Evolutionary conservation across 257 asterid genomes (phyloP).

Genomic region (Phtheirospermum japonicum): DNA sequence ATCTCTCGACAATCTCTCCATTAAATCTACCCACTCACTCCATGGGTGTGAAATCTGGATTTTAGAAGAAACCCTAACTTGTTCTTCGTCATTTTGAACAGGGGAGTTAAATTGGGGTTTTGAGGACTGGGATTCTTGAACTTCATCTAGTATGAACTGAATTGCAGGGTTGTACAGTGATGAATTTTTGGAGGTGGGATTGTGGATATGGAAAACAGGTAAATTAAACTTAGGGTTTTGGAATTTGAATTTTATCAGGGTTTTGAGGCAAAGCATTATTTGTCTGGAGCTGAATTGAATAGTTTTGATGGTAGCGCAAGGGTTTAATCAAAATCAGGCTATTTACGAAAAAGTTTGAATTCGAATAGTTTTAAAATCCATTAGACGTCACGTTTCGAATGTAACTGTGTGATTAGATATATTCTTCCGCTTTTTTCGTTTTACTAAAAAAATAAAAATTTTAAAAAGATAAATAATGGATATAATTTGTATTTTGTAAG

Average conservation of each 20-base stretch:
- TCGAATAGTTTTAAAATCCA: too few relatives aligned
- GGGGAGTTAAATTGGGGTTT: conserved; percentile 26
- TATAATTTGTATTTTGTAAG: too few relatives aligned
- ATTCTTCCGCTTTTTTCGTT: too few relatives aligned
- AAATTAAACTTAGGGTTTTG: conserved; percentile 26
- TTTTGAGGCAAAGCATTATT: conserved; percentile 21
- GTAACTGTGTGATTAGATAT: too few relatives aligned
- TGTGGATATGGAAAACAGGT: conserved; percentile 33
- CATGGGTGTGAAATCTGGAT: conserved; percentile 66
- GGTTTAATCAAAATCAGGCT: background rate
- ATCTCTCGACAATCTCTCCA: conserved; percentile 48
- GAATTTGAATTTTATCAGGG: conserved; percentile 34
- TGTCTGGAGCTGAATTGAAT: background rate
- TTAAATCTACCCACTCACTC: conserved; percentile 78
- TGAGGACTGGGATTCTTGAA: conserved; percentile 29
- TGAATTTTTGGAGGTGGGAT: conserved; percentile 29
- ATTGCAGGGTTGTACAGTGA: conserved; percentile 56
- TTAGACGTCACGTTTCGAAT: too few relatives aligned
- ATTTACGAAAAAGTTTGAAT: too few relatives aligned
- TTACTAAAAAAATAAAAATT: too few relatives aligned
- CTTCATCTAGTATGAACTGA: conserved; percentile 61
- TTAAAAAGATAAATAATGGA: too few relatives aligned
- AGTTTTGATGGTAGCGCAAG: background rate
- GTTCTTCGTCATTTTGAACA: conserved; percentile 27
- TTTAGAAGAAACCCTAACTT: conserved; percentile 12